Conservation (phyloP, 2,329 filamentous ascomycete genomes). For the Calonectria leucothoes region DNA sequence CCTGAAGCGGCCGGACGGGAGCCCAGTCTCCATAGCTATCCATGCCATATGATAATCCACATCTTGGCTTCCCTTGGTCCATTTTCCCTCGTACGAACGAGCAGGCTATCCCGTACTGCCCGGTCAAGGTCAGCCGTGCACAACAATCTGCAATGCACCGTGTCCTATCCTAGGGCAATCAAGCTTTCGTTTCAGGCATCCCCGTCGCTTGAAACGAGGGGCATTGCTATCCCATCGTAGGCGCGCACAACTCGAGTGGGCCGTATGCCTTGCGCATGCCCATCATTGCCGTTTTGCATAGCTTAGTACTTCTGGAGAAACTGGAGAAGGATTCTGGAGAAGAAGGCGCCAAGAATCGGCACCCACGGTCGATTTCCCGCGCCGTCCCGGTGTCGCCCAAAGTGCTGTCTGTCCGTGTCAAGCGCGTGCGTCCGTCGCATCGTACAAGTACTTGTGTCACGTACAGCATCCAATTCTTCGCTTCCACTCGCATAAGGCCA, state of each 20-base stretch:
- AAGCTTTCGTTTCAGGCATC: background rate
- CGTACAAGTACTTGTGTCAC: background rate
- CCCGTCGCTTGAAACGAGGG: slow-evolving; percentile 2
- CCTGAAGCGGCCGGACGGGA: slow-evolving; percentile 35
- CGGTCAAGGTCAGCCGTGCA: background rate
- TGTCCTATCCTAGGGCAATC: background rate
- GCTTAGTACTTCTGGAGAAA: background rate
- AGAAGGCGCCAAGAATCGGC: slow-evolving; percentile 2
- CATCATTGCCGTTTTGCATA: background rate
- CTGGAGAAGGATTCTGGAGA: slow-evolving; percentile 5
- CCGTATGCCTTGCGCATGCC: background rate
- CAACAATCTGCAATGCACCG: background rate
- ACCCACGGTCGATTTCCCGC: slow-evolving; percentile 2
- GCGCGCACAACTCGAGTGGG: background rate
- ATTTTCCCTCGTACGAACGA: slow-evolving; percentile 9
- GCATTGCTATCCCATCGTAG: background rate
- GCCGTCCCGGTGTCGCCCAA: background rate
- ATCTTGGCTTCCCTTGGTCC: slow-evolving; percentile 37
- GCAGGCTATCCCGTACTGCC: background rate
- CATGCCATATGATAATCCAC: slow-evolving; percentile 12
- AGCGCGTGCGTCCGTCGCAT: background rate
- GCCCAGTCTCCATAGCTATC: background rate
- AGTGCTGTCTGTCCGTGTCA: background rate
- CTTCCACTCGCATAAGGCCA: background rate
- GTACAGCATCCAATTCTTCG: background rate